Evolutionary conservation across 2,329 filamentous ascomycete genomes (phyloP).

Genomic region (Paecilomyces sp.): DNA sequence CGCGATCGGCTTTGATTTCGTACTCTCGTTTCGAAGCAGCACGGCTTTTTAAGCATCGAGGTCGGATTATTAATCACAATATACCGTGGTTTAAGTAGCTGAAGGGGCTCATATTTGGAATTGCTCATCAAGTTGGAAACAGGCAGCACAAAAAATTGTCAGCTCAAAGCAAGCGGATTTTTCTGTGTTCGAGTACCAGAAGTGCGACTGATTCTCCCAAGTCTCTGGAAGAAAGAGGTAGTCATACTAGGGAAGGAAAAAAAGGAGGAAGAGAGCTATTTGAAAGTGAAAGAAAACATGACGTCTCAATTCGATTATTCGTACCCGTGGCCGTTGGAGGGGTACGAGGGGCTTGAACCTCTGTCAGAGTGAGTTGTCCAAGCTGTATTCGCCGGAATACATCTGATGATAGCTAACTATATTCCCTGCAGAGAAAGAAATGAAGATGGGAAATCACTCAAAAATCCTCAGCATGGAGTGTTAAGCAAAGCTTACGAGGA

Average conservation of each 20-base stretch:
- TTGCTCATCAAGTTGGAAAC: too few relatives aligned
- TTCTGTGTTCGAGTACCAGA: neutral
- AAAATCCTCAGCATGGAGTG: constrained; percentile 56
- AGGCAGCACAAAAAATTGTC: too few relatives aligned
- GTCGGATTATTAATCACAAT: too few relatives aligned
- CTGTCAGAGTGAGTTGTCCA: constrained; percentile 36
- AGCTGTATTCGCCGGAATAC: neutral
- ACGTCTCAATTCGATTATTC: constrained; percentile 42
- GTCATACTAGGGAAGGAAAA: too few relatives aligned
- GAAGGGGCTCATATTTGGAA: too few relatives aligned
- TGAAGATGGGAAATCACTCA: constrained; percentile 69
- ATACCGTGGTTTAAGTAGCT: too few relatives aligned
- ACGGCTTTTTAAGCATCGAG: too few relatives aligned
- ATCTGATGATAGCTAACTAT: neutral
- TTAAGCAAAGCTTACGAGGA: constrained; percentile 62
- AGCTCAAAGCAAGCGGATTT: too few relatives aligned
- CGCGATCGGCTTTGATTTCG: too few relatives aligned
- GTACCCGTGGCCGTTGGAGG: constrained; percentile 49
- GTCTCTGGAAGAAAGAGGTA: neutral
- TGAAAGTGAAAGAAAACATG: neutral
- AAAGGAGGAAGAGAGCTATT: neutral
- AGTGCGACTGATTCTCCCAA: neutral
- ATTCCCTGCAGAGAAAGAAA: constrained; percentile 43
- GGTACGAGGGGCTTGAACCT: constrained; percentile 42
- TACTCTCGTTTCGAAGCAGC: too few relatives aligned